Conservation (phyloP, 169 alveolate species). For the Eimeria sp. region DNA sequence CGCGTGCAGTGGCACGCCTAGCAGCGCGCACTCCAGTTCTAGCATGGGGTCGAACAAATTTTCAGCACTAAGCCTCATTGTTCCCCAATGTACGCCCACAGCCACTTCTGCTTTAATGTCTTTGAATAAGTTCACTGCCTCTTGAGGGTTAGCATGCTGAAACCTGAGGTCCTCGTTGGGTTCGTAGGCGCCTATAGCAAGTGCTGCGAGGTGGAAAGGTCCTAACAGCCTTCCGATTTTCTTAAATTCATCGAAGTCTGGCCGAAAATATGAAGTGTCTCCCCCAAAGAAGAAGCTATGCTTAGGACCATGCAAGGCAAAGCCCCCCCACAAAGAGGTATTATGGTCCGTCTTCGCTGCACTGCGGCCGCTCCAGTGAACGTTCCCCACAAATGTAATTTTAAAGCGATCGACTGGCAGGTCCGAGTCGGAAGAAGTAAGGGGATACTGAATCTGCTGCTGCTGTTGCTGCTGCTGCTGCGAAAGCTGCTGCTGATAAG, state of each 20-base stretch:
- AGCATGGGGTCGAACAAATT: slow-evolving; percentile 76
- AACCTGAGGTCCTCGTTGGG: slow-evolving; percentile 67
- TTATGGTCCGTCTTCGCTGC: slow-evolving; percentile 72
- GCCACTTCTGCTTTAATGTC: slow-evolving; percentile 65
- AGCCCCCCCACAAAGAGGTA: slow-evolving; percentile 75
- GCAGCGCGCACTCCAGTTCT: slow-evolving; percentile 64
- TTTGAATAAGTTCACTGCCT: slow-evolving; percentile 10
- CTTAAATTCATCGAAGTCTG: slow-evolving; percentile 56
- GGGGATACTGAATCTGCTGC: not conserved
- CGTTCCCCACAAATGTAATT: slow-evolving; percentile 33
- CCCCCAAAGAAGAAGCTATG: slow-evolving; percentile 74
- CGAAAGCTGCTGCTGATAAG: not conserved
- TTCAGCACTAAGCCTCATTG: slow-evolving; percentile 60
- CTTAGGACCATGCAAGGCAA: slow-evolving; percentile 48
- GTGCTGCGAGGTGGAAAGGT: slow-evolving; percentile 73
- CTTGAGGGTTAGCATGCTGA: slow-evolving; percentile 75
- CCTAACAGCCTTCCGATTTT: slow-evolving; percentile 55
- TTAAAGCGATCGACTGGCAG: slow-evolving; percentile 13
- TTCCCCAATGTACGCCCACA: slow-evolving; percentile 78
- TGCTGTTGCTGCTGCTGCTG: slow-evolving; percentile 21
- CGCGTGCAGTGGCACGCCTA: not conserved
- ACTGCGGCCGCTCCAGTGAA: slow-evolving; percentile 70
- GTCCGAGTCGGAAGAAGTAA: not conserved
- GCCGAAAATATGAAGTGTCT: slow-evolving; percentile 41
- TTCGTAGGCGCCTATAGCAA: slow-evolving; percentile 78